Base-by-base conservation (phyloP, 2,329 filamentous ascomycete genomes). In the Fusarium sp. region DNA sequence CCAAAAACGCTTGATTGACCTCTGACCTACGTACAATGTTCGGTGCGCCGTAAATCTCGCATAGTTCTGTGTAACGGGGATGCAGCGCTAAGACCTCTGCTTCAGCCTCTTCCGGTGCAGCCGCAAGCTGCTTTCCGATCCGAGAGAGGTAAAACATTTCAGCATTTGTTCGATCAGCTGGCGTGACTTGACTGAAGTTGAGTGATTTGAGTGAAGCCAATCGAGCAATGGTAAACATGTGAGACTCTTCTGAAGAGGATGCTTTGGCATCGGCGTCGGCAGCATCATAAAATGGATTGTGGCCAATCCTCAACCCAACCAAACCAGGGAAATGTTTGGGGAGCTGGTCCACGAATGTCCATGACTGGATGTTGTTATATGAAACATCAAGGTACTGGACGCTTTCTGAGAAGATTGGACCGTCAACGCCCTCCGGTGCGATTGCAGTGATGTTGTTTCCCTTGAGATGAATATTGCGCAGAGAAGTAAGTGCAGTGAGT, bases 111-210 rank as follows among this genome's bases (percentile, higher is more conserved):
- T 88, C 84, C 0, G 88, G 82, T 0, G 88, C 86, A 6, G 85
- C 82, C 2, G 89, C 86, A 41, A 98, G 83, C 77, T 96, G 92
- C 67, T 90, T 90, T 13, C 88, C 92, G 62, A 98, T 96, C 57
- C 92, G 88, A 1, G 91, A 93, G 13, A 98, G 88, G 78, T 99
- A 99, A 79, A 97, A 99, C 75, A 95, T 91, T 74, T 98, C 96
- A 7, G 94, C 94, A 75, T 98, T 96, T 57, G 89, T 85, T 20
- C 95, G 89, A 78, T 98, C 94, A 44, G 91, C 88, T 2, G 84
- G 73, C 0, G 90, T 90, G 72, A 98, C 90, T 18, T 83, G 82
- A 67, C 90, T 90, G 78, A 92, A 94, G 77, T 96, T 96, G 30
- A 98, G 85, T 1, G 84, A 85, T 56, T 86, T 86, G 12, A 98